Percentiles rank a stretch among this genome's conserved stretches.
Conservation (phyloP, 441 rosid species). For the Caryocar brasiliense region DNA sequence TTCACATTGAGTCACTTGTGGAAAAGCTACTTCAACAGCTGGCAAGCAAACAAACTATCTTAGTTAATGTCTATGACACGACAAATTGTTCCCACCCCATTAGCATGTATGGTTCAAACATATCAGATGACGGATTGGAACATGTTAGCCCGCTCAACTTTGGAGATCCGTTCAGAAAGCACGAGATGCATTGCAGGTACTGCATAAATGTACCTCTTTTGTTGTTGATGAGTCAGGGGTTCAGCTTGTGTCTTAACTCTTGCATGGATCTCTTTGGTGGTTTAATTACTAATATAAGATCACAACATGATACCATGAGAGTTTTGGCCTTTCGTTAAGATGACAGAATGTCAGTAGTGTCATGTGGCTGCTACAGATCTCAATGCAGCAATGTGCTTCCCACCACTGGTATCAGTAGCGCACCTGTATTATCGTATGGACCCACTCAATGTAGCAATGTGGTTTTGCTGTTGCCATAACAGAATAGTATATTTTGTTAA, state of each 20-base stretch:
- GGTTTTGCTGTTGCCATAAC: too few relatives aligned
- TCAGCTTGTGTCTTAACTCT: slow-evolving; percentile 7
- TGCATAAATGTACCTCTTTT: slow-evolving; percentile 6
- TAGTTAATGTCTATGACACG: slow-evolving; percentile 80
- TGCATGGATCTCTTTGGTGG: neutral
- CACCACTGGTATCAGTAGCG: too few relatives aligned
- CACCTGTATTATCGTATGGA: too few relatives aligned
- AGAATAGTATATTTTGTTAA: too few relatives aligned
- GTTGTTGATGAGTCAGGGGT: neutral
- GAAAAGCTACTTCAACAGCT: slow-evolving; percentile 88
- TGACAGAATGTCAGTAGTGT: too few relatives aligned
- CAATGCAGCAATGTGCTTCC: neutral
- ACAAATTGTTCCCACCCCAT: slow-evolving; percentile 58
- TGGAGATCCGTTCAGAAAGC: slow-evolving; percentile 87
- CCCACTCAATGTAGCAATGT: too few relatives aligned
- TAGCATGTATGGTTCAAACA: slow-evolving; percentile 81
- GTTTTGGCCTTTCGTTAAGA: too few relatives aligned
- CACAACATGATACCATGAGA: neutral
- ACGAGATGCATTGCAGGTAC: slow-evolving; percentile 94
- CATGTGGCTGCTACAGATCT: neutral
- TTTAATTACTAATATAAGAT: neutral
- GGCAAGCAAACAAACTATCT: slow-evolving; percentile 83
- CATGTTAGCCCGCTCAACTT: slow-evolving; percentile 60
- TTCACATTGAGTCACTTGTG: slow-evolving; percentile 75
- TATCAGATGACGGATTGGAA: slow-evolving; percentile 42